Conservation (phyloP, 2,329 filamentous ascomycete genomes). For the Nemania abortiva region DNA sequence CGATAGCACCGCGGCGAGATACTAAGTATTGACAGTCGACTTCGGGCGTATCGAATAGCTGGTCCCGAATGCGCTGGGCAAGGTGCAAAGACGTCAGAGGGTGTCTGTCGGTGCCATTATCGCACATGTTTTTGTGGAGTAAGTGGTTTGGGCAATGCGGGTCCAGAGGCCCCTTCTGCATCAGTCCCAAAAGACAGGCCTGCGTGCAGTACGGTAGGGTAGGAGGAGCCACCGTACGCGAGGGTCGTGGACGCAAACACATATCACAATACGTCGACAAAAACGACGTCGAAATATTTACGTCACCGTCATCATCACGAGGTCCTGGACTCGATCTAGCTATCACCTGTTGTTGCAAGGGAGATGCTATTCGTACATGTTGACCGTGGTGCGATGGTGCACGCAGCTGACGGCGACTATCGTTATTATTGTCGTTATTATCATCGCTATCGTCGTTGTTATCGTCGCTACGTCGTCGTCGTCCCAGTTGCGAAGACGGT, state of each 20-base stretch:
- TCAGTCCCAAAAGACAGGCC: slow-evolving; percentile 2
- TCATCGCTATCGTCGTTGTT: too few species aligned
- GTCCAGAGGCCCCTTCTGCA: slow-evolving; percentile 2
- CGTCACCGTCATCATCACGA: slow-evolving; percentile 2
- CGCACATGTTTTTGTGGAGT: slow-evolving; percentile 1
- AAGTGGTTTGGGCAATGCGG: neutral
- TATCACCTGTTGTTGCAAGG: neutral
- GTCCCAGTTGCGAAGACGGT: neutral
- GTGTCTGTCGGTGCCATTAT: slow-evolving; percentile 5
- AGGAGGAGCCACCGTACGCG: slow-evolving; percentile 6
- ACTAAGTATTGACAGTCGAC: neutral
- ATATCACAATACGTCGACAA: slow-evolving; percentile 1
- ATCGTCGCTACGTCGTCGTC: neutral
- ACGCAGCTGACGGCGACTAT: too few species aligned
- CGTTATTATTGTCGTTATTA: too few species aligned
- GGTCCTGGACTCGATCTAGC: slow-evolving; percentile 1
- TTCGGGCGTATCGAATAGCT: slow-evolving; percentile 5
- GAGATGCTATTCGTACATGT: too few species aligned
- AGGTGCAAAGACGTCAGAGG: slow-evolving; percentile 4
- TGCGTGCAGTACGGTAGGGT: slow-evolving; percentile 4
- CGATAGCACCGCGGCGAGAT: neutral
- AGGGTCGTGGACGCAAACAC: slow-evolving; percentile 2
- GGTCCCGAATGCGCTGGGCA: slow-evolving; percentile 6
- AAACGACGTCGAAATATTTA: slow-evolving; percentile 8
- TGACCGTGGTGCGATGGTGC: too few species aligned